phyloP scores from a whole-genome alignment of 1,139 yeast genomes.

The Debaryomycetaceae sp. region DNA sequence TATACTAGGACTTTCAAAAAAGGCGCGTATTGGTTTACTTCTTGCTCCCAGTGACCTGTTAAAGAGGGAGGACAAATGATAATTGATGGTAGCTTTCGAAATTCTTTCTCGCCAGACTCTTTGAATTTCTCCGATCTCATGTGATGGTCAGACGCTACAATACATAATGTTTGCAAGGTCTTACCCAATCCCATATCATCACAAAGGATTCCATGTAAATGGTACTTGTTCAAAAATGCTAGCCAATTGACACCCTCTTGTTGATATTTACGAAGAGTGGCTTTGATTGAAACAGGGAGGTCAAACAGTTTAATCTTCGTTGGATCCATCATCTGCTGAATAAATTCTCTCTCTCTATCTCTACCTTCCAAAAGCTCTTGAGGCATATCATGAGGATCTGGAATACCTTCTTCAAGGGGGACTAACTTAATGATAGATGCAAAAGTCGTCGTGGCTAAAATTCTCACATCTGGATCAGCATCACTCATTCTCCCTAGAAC shows the following conservation, averaged over 20 bases:
- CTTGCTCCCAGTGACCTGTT: conserved; percentile 99
- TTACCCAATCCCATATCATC: conserved; percentile 99
- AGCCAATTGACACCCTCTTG: conserved; percentile 99
- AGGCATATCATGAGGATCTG: conserved; percentile 94
- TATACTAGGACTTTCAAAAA: conserved; percentile 78
- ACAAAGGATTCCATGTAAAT: conserved; percentile 93
- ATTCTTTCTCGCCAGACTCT: conserved; percentile 62
- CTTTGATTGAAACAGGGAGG: conserved; percentile 87
- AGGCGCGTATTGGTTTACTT: conserved; percentile 86
- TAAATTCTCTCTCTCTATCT: conserved; percentile 90
- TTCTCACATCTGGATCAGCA: conserved; percentile 82
- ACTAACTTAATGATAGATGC: conserved; percentile 94
- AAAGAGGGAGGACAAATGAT: conserved; percentile 95
- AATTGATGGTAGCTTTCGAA: conserved; percentile 74
- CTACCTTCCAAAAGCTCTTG: conserved; percentile 79
- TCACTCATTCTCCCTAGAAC: conserved; percentile 98
- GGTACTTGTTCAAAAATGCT: conserved; percentile 91
- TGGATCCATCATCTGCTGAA: conserved; percentile 99
- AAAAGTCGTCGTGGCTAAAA: conserved; percentile 91
- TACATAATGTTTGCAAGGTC: conserved; percentile 94
- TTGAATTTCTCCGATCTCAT: conserved; percentile 68
- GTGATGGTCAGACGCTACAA: conserved; percentile 93
- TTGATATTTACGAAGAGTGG: conserved; percentile 90
- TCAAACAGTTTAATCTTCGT: conserved; percentile 83
- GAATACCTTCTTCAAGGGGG: conserved; percentile 96